Evolutionary conservation across 768 basidiomycete species (phyloP).

Genomic region (Mycena haematopus): DNA sequence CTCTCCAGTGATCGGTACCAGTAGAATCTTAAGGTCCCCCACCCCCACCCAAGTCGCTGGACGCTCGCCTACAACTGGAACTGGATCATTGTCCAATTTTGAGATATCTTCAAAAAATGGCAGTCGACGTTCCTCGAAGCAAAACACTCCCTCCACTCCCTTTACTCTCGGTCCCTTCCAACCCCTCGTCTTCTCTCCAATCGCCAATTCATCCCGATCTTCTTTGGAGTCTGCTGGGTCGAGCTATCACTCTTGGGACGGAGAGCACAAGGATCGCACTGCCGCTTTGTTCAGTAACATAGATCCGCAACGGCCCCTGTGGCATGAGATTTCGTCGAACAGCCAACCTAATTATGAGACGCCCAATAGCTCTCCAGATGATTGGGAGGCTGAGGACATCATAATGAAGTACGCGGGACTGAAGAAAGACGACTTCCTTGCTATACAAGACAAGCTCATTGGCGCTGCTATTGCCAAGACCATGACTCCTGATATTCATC

Average conservation of each 20-base stretch:
- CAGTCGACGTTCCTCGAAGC: slow-evolving; percentile 61
- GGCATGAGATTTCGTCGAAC: slow-evolving; percentile 66
- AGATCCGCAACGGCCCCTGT: slow-evolving; percentile 57
- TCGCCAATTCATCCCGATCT: slow-evolving; percentile 77
- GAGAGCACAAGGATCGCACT: slow-evolving; percentile 59
- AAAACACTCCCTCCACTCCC: slow-evolving; percentile 56
- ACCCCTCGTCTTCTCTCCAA: slow-evolving; percentile 70
- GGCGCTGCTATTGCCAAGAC: slow-evolving; percentile 64
- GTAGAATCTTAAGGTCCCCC: slow-evolving; percentile 57
- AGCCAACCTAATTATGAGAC: slow-evolving; percentile 56
- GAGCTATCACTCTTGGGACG: slow-evolving; percentile 86
- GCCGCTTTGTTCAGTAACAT: slow-evolving; percentile 60
- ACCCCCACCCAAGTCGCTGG: slow-evolving; percentile 69
- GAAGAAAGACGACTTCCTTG: slow-evolving; percentile 69
- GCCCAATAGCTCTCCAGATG: slow-evolving; percentile 58
- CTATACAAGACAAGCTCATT: slow-evolving; percentile 82
- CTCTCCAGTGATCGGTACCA: slow-evolving; percentile 50
- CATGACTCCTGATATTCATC: slow-evolving; percentile 60
- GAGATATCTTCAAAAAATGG: slow-evolving; percentile 47
- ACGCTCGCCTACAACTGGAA: slow-evolving; percentile 61
- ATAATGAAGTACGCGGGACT: slow-evolving; percentile 72
- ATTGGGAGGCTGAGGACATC: slow-evolving; percentile 69
- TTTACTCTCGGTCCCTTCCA: slow-evolving; percentile 59
- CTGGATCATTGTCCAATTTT: slow-evolving; percentile 54
- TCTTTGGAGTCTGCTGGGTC: slow-evolving; percentile 84